Base-by-base conservation (phyloP, 345 rosid genomes). In the Gossypium rotundifolium region DNA sequence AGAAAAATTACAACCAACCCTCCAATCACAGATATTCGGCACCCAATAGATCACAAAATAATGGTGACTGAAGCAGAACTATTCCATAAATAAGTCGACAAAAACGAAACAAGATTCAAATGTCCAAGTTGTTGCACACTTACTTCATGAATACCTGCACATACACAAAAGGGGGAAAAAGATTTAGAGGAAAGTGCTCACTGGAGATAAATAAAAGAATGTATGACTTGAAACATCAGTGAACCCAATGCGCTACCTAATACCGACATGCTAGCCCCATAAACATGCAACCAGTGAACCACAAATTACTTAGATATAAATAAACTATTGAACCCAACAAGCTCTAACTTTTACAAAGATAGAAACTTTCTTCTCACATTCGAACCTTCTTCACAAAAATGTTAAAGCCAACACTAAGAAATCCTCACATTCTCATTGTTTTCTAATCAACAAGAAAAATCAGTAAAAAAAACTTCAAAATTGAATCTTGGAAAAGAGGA, bases 71-170 rank as follows among this genome's bases (percentile, higher is more conserved):
- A 60, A 61, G 13, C 29, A 60, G 9, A 40, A 73, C 7, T 12
- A 73, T 14, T 16, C 29, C 27, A 45, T 49, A 5, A 46, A 2
- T 45, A 64, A 57, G 18, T 45, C 17, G 7, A 33, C 4, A 67
- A 46, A 22, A n/a, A 38, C 52, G 73, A 71, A 72, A 67, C 52
- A 45, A 18, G 18, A 38, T n/a, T 74, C 62, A 33, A 14, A 7
- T 38, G 27, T 71, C 72, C 78, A 80, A 45, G 69, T 65, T 65
- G 76, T 83, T 62, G 74, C 70, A 68, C 77, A 87, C 98, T 91
- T 90, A 95, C 99, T 93, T 95, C 99, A 75, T 95, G 99, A 83
- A 95, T 95, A 60, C 98, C 99, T 95, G 89, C 86, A 84, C 79
- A 85, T 40, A 71, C 78, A 1, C 72, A 11, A 25, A 13, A 57